phyloP scores from a whole-genome alignment of 176 grass and related monocot species.

The Canna indica region DNA sequence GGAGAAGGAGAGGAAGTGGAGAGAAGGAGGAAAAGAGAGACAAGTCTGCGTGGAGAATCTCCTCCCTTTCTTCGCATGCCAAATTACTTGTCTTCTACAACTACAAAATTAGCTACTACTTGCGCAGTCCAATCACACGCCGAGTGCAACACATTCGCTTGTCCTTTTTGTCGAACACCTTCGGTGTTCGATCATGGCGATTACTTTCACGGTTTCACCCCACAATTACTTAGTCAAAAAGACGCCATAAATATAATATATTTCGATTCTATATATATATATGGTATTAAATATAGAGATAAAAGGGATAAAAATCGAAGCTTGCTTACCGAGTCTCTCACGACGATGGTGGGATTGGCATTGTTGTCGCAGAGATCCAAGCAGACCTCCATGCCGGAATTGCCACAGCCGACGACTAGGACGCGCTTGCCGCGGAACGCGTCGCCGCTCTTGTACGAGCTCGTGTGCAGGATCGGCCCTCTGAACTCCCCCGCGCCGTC shows the following conservation, averaged over 20 bases:
- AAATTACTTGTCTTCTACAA: not conserved
- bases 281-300: too few relatives aligned
- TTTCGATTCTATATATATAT: too few relatives aligned
- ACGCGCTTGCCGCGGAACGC: slow-evolving; percentile 39
- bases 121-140: not conserved
- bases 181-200: not conserved
- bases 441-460: slow-evolving; percentile 56
- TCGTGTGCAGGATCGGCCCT: slow-evolving; percentile 61
- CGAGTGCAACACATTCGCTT: not conserved
- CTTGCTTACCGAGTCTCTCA: slow-evolving; percentile 49
- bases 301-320: not conserved
- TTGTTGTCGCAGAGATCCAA: slow-evolving; percentile 71
- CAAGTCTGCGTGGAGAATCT: not conserved
- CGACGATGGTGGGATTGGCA: slow-evolving; percentile 69
- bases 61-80: slow-evolving; percentile 1
- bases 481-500: slow-evolving; percentile 34
- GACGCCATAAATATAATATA: too few relatives aligned
- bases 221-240: too few relatives aligned
- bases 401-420: slow-evolving; percentile 84
- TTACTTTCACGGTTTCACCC: not conserved
- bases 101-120: not conserved
- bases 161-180: not conserved
- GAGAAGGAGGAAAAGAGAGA: not conserved
- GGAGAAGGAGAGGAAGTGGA: not conserved
- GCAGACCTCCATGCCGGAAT: slow-evolving; percentile 79